These are phyloP conservation scores for Aspergillus sp. DNA, from an alignment of 2,329 filamentous ascomycete species.

Conservation along the genomic window DNA sequence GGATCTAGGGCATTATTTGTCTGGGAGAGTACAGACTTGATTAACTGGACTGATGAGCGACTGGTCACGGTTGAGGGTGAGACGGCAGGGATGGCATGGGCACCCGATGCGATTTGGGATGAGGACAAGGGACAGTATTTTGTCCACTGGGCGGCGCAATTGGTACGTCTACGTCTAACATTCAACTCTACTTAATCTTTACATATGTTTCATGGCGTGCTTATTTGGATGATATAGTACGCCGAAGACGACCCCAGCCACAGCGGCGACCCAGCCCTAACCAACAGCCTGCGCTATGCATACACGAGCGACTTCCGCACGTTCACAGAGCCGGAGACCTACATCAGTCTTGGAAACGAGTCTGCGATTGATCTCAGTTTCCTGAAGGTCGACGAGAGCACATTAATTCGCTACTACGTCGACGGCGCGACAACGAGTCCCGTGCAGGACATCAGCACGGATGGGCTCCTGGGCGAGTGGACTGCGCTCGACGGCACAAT, in stretches of 20 bases:
- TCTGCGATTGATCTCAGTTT: slow-evolving; percentile 15
- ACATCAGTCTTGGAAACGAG: slow-evolving; percentile 4
- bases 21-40: slow-evolving; percentile 17
- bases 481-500: background rate
- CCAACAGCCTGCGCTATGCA: slow-evolving; percentile 14
- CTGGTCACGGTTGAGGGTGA: slow-evolving; percentile 15
- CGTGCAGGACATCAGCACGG: slow-evolving; percentile 11
- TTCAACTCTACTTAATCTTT: too few species aligned
- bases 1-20: slow-evolving; percentile 15
- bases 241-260: slow-evolving; percentile 9
- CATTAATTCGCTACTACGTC: slow-evolving; percentile 13
- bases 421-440: slow-evolving; percentile 7
- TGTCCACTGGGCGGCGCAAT: slow-evolving; percentile 17
- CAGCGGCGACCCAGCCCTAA: slow-evolving; percentile 4
- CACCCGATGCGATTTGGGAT: slow-evolving; percentile 19
- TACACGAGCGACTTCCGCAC: slow-evolving; percentile 17
- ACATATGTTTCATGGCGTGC: background rate
- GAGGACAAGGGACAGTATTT: slow-evolving; percentile 13
- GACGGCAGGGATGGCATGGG: slow-evolving; percentile 18
- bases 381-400: slow-evolving; percentile 3
- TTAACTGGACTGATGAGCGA: slow-evolving; percentile 12
- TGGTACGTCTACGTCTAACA: background rate
- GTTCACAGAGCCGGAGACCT: slow-evolving; percentile 12
- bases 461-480: slow-evolving; percentile 16
- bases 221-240: slow-evolving; percentile 4